These are phyloP conservation scores for Pisolithus microcarpus DNA, from an alignment of 768 basidiomycete genomes.

Conservation along the genomic window DNA sequence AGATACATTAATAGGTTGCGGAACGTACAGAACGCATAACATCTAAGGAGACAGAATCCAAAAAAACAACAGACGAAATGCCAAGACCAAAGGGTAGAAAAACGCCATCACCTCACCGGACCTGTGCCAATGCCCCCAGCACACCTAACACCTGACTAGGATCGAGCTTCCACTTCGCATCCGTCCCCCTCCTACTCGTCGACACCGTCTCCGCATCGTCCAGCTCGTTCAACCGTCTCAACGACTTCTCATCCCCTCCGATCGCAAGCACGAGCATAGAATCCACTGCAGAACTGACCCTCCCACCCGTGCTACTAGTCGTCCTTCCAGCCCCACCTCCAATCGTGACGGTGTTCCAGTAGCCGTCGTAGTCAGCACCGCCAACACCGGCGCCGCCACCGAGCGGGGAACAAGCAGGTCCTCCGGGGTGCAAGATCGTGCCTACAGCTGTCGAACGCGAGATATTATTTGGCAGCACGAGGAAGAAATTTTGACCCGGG, in stretches of 20 bases:
- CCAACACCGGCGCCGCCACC: constrained; percentile 6
- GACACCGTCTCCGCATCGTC: constrained; percentile 66
- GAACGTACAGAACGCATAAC: too few relatives aligned
- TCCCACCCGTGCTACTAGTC: constrained; percentile 33
- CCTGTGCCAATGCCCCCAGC: constrained; percentile 27
- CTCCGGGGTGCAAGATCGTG: constrained; percentile 66
- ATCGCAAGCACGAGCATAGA: constrained; percentile 57
- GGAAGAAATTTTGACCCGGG: constrained; percentile 71
- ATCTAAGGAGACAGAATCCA: too few relatives aligned
- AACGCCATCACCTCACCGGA: background rate
- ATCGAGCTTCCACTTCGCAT: constrained; percentile 62
- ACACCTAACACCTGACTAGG: constrained; percentile 30
- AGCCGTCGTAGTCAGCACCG: background rate
- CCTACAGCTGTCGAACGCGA: constrained; percentile 77
- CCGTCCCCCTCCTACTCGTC: constrained; percentile 67
- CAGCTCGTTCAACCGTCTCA: constrained; percentile 69
- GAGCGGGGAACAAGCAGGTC: constrained; percentile 33
- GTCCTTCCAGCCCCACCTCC: background rate
- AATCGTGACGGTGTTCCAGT: background rate
- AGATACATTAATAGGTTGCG: too few relatives aligned
- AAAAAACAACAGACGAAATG: too few relatives aligned
- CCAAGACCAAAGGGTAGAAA: too few relatives aligned
- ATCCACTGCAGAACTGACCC: constrained; percentile 31
- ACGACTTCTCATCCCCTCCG: constrained; percentile 70
- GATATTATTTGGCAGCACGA: constrained; percentile 76